Conservation (phyloP, 2,329 filamentous ascomycete genomes). For the Chrysosporium keratinophilum region DNA sequence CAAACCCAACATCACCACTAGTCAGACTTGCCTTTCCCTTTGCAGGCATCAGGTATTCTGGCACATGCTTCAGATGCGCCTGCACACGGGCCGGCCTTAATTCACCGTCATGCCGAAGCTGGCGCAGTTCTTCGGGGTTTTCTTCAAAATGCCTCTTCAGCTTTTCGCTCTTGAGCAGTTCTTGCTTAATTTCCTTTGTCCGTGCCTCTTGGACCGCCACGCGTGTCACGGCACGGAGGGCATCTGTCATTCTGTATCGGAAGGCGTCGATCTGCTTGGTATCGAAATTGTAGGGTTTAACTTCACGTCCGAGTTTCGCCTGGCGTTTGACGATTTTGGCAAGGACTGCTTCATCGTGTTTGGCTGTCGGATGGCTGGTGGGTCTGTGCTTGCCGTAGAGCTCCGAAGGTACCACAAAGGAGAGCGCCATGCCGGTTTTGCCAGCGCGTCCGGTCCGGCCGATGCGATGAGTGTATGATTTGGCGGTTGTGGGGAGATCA, state of each 20-base stretch:
- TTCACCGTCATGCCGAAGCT: constrained; percentile 83
- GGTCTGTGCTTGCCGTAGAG: constrained; percentile 82
- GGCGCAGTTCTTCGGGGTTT: constrained; percentile 78
- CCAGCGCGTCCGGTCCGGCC: constrained; percentile 86
- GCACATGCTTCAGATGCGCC: constrained; percentile 84
- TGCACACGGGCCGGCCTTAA: constrained; percentile 73
- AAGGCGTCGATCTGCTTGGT: constrained; percentile 91
- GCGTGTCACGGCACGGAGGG: constrained; percentile 76
- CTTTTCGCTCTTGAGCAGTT: constrained; percentile 88
- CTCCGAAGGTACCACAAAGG: constrained; percentile 76
- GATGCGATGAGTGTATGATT: constrained; percentile 94
- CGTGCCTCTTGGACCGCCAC: constrained; percentile 84
- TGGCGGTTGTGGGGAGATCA: constrained; percentile 76
- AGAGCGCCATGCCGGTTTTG: constrained; percentile 88
- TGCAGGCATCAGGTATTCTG: constrained; percentile 79
- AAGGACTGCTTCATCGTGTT: constrained; percentile 76
- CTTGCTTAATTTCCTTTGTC: constrained; percentile 74
- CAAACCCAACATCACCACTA: constrained; percentile 61
- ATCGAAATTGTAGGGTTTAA: constrained; percentile 89
- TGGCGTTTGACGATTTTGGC: constrained; percentile 71
- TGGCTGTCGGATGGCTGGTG: constrained; percentile 62
- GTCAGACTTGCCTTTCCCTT: constrained; percentile 61
- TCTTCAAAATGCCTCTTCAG: constrained; percentile 93
- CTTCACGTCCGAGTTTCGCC: constrained; percentile 62
- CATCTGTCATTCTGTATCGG: constrained; percentile 88